Conservation (phyloP, 805 yeast species). For the Kluyveromyces lactis region DNA sequence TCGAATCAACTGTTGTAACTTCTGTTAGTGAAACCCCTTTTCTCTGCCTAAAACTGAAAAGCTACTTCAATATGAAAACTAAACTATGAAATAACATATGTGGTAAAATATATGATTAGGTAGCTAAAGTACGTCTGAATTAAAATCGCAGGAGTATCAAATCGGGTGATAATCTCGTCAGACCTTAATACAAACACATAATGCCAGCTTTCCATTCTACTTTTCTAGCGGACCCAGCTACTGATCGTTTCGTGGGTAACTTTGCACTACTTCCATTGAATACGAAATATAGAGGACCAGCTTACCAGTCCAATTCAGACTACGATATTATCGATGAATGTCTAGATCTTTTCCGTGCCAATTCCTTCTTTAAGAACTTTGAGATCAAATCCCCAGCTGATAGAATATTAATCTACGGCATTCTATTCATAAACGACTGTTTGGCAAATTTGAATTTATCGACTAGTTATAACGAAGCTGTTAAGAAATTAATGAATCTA, state of each 20-base stretch:
- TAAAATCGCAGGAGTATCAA: no score
- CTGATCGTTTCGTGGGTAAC: conserved; percentile 65
- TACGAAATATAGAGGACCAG: conserved; percentile 84
- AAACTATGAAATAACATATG: no score
- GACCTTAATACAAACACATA: no score
- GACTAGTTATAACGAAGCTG: conserved; percentile 50
- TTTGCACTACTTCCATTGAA: conserved; percentile 77
- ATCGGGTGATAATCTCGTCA: no score
- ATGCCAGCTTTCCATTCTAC: conserved; percentile 69
- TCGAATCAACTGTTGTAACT: no score
- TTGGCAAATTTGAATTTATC: conserved; percentile 49
- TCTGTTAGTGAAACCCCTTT: no score
- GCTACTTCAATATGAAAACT: no score
- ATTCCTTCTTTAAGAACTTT: conserved; percentile 92
- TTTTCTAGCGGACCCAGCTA: conserved; percentile 53
- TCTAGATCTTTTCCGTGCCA: conserved; percentile 87
- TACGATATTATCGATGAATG: conserved; percentile 92
- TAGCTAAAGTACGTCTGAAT: no score
- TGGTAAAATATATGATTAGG: no score
- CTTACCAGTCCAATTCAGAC: conserved; percentile 65
- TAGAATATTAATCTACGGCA: conserved; percentile 87
- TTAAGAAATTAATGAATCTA: conserved; percentile 65
- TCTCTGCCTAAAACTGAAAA: no score
- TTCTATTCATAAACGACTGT: conserved; percentile 80
- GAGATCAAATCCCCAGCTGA: conserved; percentile 96